Base-by-base conservation (phyloP, 148 eudicot genomes). In the Fagopyrum homotropicum region DNA sequence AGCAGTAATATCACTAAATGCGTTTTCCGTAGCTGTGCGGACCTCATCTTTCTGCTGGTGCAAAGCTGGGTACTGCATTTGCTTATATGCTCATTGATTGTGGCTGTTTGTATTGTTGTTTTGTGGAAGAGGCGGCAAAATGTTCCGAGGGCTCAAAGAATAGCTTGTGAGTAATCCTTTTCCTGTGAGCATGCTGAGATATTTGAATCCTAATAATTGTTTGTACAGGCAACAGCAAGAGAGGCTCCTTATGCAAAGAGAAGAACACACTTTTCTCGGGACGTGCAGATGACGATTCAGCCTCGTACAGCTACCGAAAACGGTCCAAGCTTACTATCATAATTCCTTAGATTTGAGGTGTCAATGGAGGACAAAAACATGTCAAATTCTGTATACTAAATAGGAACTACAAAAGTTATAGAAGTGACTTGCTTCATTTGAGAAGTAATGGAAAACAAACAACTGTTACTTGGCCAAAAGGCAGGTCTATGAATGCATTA, bases 71-170 rank as follows among this genome's bases (percentile, higher is more conserved):
- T 75, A 78, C 90, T 73, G 94, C 73, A 9, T 72, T 90, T 46
- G 97, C 85, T n/a, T 69, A 78, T 85, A 60, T 82, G 78, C 64
- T 59, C 88, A 40, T 74, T 92, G 9, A 79, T 89, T 35, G 43
- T 87, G 26, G 79, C 77, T 68, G 84, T 90, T 22, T 87, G 90
- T 85, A 85, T 77, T 55, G 70, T 87, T 2, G 80, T 93, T 76
- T 92, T 94, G 95, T 92, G 97, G 93, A 96, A 96, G 83, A 88
- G 99, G 80, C 83, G 93, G 79, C 98, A 92, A 75, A 96, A 96
- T 83, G 90, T 96, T 80, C 98, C 90, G 55, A 86, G 97, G 69
- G 83, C 98, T 87, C 97, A 96, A 74, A 85, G 79, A 87, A 79
- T 96, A 76, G 94, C 97, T 51, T 97, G 99, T 95, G 82, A 83